These are phyloP conservation scores for Stemphylium lycopersici DNA, from an alignment of 2,329 filamentous ascomycete species.

Conservation along the genomic window DNA sequence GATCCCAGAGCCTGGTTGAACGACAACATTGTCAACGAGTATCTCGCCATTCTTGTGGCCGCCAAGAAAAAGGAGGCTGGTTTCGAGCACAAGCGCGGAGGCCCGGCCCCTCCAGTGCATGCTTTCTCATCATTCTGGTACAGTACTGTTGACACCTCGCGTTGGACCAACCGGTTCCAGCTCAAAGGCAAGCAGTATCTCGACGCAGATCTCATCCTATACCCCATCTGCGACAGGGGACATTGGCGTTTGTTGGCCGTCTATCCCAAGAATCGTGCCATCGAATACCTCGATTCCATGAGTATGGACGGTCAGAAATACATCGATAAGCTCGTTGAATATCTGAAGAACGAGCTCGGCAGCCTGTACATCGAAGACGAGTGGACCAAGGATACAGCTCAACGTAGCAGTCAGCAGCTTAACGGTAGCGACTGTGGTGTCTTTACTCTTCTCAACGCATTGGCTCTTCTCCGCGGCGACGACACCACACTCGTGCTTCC, in stretches of 20 bases:
- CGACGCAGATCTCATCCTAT: slow-evolving; percentile 69
- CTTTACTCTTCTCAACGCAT: slow-evolving; percentile 74
- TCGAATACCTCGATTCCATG: slow-evolving; percentile 75
- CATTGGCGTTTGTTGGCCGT: slow-evolving; percentile 79
- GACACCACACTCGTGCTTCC: slow-evolving; percentile 53
- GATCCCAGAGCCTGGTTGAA: slow-evolving; percentile 71
- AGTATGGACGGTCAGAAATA: slow-evolving; percentile 49
- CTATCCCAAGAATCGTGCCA: slow-evolving; percentile 63
- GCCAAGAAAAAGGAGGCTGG: slow-evolving; percentile 64
- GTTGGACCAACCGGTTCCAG: slow-evolving; percentile 55
- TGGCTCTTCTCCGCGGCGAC: slow-evolving; percentile 59
- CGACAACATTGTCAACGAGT: slow-evolving; percentile 75
- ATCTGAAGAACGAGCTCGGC: slow-evolving; percentile 65
- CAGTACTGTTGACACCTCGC: slow-evolving; percentile 54
- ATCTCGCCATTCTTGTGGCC: slow-evolving; percentile 65
- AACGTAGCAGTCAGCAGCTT: slow-evolving; percentile 59
- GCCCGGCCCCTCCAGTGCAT: slow-evolving; percentile 65
- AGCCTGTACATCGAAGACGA: slow-evolving; percentile 61
- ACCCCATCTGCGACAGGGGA: slow-evolving; percentile 67
- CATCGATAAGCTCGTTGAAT: slow-evolving; percentile 49
- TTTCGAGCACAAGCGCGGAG: slow-evolving; percentile 60
- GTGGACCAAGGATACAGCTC: slow-evolving; percentile 63
- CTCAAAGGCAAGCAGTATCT: slow-evolving; percentile 61
- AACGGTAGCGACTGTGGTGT: slow-evolving; percentile 80
- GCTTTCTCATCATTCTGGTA: slow-evolving; percentile 72